These are phyloP conservation scores for Hypoxylon sp. DNA, from an alignment of 2,329 filamentous ascomycete species.

Conservation along the genomic window DNA sequence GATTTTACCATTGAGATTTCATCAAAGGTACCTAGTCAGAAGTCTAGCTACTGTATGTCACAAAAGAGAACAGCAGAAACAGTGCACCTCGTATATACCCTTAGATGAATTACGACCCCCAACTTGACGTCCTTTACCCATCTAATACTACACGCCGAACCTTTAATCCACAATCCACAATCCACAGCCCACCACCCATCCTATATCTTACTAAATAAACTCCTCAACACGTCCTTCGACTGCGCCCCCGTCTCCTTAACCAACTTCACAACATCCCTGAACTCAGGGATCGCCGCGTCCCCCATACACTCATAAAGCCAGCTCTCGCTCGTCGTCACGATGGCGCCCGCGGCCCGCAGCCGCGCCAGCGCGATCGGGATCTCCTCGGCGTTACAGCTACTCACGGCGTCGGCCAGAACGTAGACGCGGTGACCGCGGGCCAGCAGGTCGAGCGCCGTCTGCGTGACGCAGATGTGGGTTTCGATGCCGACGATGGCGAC, in stretches of 20 bases:
- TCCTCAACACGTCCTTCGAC: conserved; percentile 78
- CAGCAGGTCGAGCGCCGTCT: conserved; percentile 88
- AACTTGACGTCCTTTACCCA: not conserved
- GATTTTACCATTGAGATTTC: too few relatives aligned
- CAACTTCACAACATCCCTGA: conserved; percentile 79
- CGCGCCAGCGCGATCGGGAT: conserved; percentile 83
- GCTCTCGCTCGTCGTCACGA: conserved; percentile 89
- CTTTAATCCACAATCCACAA: too few relatives aligned
- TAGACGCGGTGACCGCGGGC: conserved; percentile 84
- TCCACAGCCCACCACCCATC: not conserved
- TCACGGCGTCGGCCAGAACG: conserved; percentile 89
- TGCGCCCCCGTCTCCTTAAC: conserved; percentile 83
- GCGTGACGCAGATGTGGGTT: conserved; percentile 92
- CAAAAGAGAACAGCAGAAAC: too few relatives aligned
- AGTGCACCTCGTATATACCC: too few relatives aligned
- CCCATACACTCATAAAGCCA: conserved; percentile 91
- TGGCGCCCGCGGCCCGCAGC: conserved; percentile 80
- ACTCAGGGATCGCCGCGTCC: conserved; percentile 81
- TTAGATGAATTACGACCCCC: too few relatives aligned
- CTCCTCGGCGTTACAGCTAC: conserved; percentile 87
- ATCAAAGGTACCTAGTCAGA: too few relatives aligned
- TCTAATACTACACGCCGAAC: not conserved
- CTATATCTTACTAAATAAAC: conserved; percentile 74
- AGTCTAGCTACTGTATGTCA: too few relatives aligned
- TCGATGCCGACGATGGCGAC: conserved; percentile 92